Evolutionary conservation across 805 yeast species (phyloP).

Genomic region (Ascoidea rubescens): DNA sequence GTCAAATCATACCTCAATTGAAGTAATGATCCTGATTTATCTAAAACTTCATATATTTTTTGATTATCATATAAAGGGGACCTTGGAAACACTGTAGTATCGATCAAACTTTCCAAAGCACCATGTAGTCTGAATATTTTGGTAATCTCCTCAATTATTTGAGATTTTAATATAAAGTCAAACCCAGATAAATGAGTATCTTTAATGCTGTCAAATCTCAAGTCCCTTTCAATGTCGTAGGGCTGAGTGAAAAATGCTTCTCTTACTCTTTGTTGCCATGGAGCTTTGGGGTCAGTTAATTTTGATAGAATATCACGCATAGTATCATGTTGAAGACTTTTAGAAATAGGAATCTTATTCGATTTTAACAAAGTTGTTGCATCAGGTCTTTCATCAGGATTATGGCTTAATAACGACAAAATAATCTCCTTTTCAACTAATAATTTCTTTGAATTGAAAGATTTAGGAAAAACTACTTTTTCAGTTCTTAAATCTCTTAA

Average conservation of each 20-base stretch:
- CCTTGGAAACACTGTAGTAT: constrained; percentile 67
- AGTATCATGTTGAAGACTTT: constrained; percentile 64
- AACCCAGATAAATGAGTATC: constrained; percentile 15
- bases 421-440: constrained; percentile 57
- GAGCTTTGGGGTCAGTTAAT: constrained; percentile 78
- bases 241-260: constrained; percentile 78
- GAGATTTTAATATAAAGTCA: constrained; percentile 44
- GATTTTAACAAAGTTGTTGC: constrained; percentile 66
- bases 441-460: constrained; percentile 39
- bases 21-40: constrained; percentile 73
- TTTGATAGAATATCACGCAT: constrained; percentile 80
- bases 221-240: constrained; percentile 70
- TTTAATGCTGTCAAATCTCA: constrained; percentile 52
- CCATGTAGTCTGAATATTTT: constrained; percentile 69
- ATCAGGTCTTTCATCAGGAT: constrained; percentile 66
- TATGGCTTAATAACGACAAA: constrained; percentile 54
- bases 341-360: constrained; percentile 71
- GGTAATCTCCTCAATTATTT: constrained; percentile 46
- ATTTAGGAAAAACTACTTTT: constrained; percentile 54
- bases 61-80: constrained; percentile 57
- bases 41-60: constrained; percentile 67
- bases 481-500: constrained; percentile 49
- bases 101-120: constrained; percentile 60
- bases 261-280: constrained; percentile 89
- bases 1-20: constrained; percentile 86